Conservation (phyloP, 768 basidiomycete species). For the Gloeophyllum trabeum region DNA sequence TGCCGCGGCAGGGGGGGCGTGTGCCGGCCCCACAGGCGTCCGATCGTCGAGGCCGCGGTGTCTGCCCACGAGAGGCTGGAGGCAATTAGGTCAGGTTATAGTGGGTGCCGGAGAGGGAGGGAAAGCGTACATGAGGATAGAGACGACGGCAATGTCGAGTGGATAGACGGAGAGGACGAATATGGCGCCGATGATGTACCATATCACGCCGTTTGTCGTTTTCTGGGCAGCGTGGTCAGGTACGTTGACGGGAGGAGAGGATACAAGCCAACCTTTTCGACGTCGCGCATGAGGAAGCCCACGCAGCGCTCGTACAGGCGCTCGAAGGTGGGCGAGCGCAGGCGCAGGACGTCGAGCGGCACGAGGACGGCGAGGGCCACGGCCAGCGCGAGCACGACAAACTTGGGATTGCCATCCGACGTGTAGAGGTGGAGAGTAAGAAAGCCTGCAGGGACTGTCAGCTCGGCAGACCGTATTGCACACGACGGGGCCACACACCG, state of each 20-base stretch:
- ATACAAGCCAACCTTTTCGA: slow-evolving; percentile 49
- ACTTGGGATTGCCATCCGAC: slow-evolving; percentile 32
- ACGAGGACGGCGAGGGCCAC: slow-evolving; percentile 55
- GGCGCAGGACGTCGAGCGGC: slow-evolving; percentile 67
- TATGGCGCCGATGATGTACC: slow-evolving; percentile 85
- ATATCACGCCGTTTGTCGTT: slow-evolving; percentile 76
- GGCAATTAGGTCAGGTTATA: slow-evolving; percentile 1
- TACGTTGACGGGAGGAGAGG: background rate
- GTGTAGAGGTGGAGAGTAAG: slow-evolving; percentile 49
- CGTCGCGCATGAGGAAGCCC: slow-evolving; percentile 85
- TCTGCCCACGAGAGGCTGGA: slow-evolving; percentile 90
- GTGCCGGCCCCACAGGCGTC: slow-evolving; percentile 68
- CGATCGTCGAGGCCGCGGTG: slow-evolving; percentile 86
- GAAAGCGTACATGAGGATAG: slow-evolving; percentile 60
- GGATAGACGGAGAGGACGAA: slow-evolving; percentile 69
- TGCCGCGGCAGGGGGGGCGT: slow-evolving; percentile 51
- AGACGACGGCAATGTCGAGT: slow-evolving; percentile 79
- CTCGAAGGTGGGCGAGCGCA: slow-evolving; percentile 54
- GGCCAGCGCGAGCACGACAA: slow-evolving; percentile 52
- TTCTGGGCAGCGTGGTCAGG: slow-evolving; percentile 24
- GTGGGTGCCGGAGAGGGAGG: slow-evolving; percentile 4
- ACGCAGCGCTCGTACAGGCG: slow-evolving; percentile 56
- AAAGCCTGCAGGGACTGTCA: slow-evolving; percentile 34
- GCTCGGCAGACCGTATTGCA: slow-evolving; percentile 1
- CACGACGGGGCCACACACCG: slow-evolving; percentile 42